phyloP scores from a whole-genome alignment of 208 protist genomes.

The Cochliopodium minus region DNA sequence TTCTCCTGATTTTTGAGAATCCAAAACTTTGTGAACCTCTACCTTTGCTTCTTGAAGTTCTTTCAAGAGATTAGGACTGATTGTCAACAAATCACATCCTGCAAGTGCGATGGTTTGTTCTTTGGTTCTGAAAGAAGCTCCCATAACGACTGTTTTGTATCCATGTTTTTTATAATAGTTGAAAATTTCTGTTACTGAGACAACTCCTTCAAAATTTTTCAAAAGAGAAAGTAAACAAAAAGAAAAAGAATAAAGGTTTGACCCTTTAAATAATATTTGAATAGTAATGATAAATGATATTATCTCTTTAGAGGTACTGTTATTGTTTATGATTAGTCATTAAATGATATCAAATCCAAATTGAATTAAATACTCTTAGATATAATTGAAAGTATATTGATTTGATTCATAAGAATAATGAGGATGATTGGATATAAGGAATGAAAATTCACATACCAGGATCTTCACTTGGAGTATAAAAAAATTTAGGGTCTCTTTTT shows the following conservation, averaged over 20 bases:
- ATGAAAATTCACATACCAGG: too few species aligned
- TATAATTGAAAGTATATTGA: too few species aligned
- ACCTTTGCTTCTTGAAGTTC: conserved; percentile 47
- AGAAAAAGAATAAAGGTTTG: too few species aligned
- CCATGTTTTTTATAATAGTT: conserved; percentile 91
- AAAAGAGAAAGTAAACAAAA: background rate
- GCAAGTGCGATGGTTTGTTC: conserved; percentile 69
- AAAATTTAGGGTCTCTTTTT: background rate
- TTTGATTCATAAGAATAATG: too few species aligned
- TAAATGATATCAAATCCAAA: too few species aligned
- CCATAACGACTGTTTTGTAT: conserved; percentile 89
- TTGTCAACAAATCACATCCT: conserved; percentile 88
- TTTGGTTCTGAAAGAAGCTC: conserved; percentile 82
- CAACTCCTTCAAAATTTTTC: too few species aligned
- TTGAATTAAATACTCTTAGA: too few species aligned
- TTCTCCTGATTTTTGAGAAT: conserved; percentile 31
- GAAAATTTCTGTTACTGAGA: conserved; percentile 78
- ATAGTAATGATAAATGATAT: too few species aligned
- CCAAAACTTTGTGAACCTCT: conserved; percentile 32
- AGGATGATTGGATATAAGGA: too few species aligned
- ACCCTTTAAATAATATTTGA: too few species aligned
- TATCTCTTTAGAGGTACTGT: too few species aligned
- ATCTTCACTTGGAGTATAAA: background rate
- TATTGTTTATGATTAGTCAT: too few species aligned
- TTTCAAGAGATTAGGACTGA: conserved; percentile 75